Percentiles rank a stretch among this genome's conserved stretches.
Evolutionary conservation across 768 basidiomycete genomes (phyloP).

Genomic region (Tephrocybe sp.): DNA sequence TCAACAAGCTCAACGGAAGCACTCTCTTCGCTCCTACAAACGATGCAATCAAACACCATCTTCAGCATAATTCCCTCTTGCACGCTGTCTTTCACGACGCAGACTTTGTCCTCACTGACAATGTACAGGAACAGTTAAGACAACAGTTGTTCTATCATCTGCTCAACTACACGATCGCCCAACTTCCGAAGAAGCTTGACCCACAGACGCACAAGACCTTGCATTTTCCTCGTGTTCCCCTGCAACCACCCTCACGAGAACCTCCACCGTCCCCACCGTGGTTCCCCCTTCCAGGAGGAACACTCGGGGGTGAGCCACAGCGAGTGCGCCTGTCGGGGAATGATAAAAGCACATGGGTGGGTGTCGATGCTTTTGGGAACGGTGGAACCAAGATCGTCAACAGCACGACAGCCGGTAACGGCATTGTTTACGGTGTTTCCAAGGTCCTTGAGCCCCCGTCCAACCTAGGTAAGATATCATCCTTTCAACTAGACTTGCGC

Average conservation of each 20-base stretch:
- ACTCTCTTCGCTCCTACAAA: constrained; percentile 97
- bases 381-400: constrained; percentile 71
- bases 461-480: constrained; percentile 60
- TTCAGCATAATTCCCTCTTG: constrained; percentile 36
- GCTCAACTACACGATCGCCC: constrained; percentile 73
- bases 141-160: constrained; percentile 95
- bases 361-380: constrained; percentile 78
- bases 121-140: constrained; percentile 78
- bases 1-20: constrained; percentile 79
- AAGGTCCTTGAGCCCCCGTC: constrained; percentile 74
- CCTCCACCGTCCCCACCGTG: constrained; percentile 82
- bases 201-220: constrained; percentile 56
- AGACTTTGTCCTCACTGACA: constrained; percentile 54
- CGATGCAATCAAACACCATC: constrained; percentile 70
- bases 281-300: constrained; percentile 81
- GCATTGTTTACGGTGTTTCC: constrained; percentile 73
- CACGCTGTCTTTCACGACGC: constrained; percentile 37
- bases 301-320: constrained; percentile 81
- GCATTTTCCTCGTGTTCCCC: constrained; percentile 62
- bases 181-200: constrained; percentile 39
- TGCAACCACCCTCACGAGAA: constrained; percentile 61
- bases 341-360: constrained; percentile 54
- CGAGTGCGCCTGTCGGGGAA: constrained; percentile 63
- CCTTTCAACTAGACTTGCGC: not conserved
- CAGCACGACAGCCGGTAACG: constrained; percentile 64